Percentiles rank a stretch among this genome's conserved stretches.
phyloP scores from a whole-genome alignment of 2,329 filamentous ascomycete species.

The Calonectria hongkongensis region DNA sequence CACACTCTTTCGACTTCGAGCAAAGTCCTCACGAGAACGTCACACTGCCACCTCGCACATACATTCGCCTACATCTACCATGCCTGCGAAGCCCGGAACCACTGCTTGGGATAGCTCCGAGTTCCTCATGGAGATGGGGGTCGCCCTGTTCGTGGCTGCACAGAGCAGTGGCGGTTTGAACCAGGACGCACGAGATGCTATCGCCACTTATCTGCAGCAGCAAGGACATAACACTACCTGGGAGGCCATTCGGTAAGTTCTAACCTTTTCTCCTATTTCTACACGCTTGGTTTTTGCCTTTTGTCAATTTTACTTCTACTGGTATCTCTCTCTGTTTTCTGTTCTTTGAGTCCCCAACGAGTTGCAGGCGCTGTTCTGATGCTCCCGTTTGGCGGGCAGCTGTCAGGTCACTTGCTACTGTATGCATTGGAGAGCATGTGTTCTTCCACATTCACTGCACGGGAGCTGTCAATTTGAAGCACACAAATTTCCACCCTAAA shows the following conservation, averaged over 20 bases:
- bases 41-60: background rate
- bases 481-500: slow-evolving; percentile 22
- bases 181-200: slow-evolving; percentile 53
- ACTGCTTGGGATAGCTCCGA: slow-evolving; percentile 58
- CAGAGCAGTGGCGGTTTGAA: slow-evolving; percentile 54
- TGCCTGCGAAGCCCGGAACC: slow-evolving; percentile 47
- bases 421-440: background rate
- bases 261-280: slow-evolving; percentile 8
- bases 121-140: slow-evolving; percentile 59
- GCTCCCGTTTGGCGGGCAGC: background rate
- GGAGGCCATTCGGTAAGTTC: slow-evolving; percentile 67
- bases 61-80: slow-evolving; percentile 33
- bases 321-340: slow-evolving; percentile 11
- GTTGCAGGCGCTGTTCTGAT: background rate
- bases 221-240: slow-evolving; percentile 62
- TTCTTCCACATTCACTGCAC: slow-evolving; percentile 15
- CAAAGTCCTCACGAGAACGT: background rate
- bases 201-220: slow-evolving; percentile 59
- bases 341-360: background rate
- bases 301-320: background rate
- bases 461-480: background rate
- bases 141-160: slow-evolving; percentile 58
- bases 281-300: slow-evolving; percentile 31
- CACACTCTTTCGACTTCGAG: too few relatives aligned
- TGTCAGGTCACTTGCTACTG: slow-evolving; percentile 7